Base-by-base conservation (phyloP, 306 rosid genomes). In the Cicer bijugum region DNA sequence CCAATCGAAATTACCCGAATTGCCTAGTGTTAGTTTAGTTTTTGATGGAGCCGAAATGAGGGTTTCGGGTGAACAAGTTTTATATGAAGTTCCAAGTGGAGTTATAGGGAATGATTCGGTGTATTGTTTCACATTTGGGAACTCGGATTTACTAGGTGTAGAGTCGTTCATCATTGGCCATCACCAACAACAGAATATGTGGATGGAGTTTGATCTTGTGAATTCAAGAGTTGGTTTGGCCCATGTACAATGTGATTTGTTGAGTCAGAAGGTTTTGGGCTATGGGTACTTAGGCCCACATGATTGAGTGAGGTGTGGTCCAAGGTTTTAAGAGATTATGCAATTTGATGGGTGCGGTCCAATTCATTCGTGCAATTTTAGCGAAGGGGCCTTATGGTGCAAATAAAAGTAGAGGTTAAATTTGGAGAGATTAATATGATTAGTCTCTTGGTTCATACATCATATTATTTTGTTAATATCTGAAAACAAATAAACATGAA, bases 111-210 rank as follows among this genome's bases (percentile, higher is more conserved):
- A 61, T 59, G 95, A 90, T 79, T 77, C 84, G 4, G 87, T 92
- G 12, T 78, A 82, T 16, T 92, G 98, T 79, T 90, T 92, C 61
- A 87, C 98, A 1, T 92, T 90, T 63, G 98, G 98, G 59, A 92
- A 90, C 67, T 90, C 98, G 1, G 98, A 92, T 76, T 67, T 92
- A 1, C 28, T 92, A 6, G 96, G 98, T 0, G 90, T 86, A 8
- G 98, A 92, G 79, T 88, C 92, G 11, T 92, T 67, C 14, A 84
- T 92, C 38, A 90, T 92, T 20, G 98, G 98, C 4, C 96, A 90
- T 62, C 91, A 87, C 62, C 98, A 92, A 61, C 98, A 92, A 79
- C 96, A 90, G 17, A 87, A 90, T 64, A 55, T 90, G 79, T 90
- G 96, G 96, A 68, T 92, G 90, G 98, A 92, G 60, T 92, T 84